Evolutionary conservation across 805 yeast genomes (phyloP), one percentile per base, ranked within the genome.

Genomic region (Lachancea sp.): DNA sequence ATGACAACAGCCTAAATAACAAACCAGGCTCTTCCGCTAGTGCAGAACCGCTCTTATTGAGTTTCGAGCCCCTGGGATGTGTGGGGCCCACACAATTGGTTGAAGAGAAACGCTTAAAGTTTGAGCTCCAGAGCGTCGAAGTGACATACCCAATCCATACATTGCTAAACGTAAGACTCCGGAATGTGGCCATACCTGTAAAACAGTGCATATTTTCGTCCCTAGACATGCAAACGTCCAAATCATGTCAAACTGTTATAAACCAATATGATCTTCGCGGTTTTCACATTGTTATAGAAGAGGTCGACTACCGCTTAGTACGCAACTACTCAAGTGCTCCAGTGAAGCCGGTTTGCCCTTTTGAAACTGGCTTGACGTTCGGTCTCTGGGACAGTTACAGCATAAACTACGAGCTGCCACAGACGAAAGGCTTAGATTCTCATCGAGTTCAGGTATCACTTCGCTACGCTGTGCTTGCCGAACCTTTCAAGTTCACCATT

Each of bases 121-220:
- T 17, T 5, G 23, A 24, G 26, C 25, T 31, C 15, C 18, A 19
- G 17, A 32, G 28, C 13, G 22, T 21, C 12, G 42, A 38, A 26
- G 20, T 32, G 20, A 20, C 17, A 31, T 59, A 47, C 29, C 65
- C 65, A 8, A 54, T 61, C 17, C 59, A 52, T 34, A 56, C 65
- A 3, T 35, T 59, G 13, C 34, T 61, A 29, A 57, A 56, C 37
- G 57, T 60, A 52, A 50, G 64, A 45, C 43, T 61, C 17, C 47
- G 63, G 39, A 61, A 60, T 40, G 45, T 53, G 8, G 35, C 49
- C 11, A 35, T 54, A 20, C 51, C 40, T 24, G 37, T 48, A 6
- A 47, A 52, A 25, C 43, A 46, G 24, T 46, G 46, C 36, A 52
- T 58, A 20, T 36, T 55, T 19, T 57, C 64, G 3, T 60, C 64